Evolutionary conservation across 2,329 filamentous ascomycete genomes (phyloP), one percentile per base, ranked within the genome.

Genomic region (Verticillium longisporum): DNA sequence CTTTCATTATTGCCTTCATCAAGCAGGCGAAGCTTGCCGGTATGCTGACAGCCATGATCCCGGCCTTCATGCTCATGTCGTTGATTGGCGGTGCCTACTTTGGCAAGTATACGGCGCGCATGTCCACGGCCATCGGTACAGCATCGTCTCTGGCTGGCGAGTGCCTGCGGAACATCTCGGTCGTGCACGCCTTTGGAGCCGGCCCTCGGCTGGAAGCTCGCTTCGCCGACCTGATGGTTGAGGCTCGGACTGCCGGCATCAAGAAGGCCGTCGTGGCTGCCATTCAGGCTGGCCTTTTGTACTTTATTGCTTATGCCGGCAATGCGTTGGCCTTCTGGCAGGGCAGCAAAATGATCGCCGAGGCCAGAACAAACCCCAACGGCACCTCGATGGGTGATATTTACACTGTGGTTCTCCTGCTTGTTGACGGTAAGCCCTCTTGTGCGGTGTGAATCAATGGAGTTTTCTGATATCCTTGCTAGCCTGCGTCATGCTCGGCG

Each of bases 241-340:
- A 73, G 4, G 78, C 83, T 1, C 76, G 78, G 61, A 73, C 69
- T 2, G 76, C 81, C 54, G 83, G 79, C 1, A 70, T 84, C 61
- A 83, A 83, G 66, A 88, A 88, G 68, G 79, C 83, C 1, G 70
- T 79, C 1, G 78, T 80, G 0, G 77, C 80, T 36, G 86, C 81
- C 3, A 73, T 84, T 0, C 84, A 87, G 67, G 77, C 83, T 7
- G 86, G 85, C n/a, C 68, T 85, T n/a, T 71, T 88, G 18, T 89
- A 88, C 68, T 88, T 89, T 66, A 80, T 88, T 61, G 84, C 85
- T 2, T 88, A 87, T 65, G 78, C 83, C 1, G 84, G 84, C 5
- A 88, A 87, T 66, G 86, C 82, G 7, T 72, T 89, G 11, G 86
- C 86, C 0, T 88, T 88, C 67, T 89, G 85, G 84, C 82, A 87